Evolutionary conservation across 108 stramenopile species (phyloP).

Genomic region (Cylindrotheca closterium): DNA sequence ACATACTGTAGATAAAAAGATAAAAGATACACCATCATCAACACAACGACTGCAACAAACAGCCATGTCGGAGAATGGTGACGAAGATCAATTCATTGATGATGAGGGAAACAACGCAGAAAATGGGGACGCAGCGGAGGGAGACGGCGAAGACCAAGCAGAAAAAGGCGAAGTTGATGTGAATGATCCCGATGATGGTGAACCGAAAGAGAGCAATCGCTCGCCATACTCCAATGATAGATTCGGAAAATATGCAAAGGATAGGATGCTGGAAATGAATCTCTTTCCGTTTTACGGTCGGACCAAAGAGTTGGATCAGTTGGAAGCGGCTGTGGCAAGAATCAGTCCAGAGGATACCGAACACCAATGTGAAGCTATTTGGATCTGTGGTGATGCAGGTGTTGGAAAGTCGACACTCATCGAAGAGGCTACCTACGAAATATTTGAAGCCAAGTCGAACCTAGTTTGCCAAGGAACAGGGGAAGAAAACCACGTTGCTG

Average conservation of each 20-base stretch:
- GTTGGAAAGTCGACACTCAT: slow-evolving; percentile 23
- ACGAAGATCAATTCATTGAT: too few relatives aligned
- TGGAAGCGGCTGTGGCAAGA: slow-evolving; percentile 18
- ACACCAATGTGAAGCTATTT: slow-evolving; percentile 19
- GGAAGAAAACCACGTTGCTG: slow-evolving; percentile 4
- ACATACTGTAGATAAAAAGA: too few relatives aligned
- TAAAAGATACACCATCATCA: too few relatives aligned
- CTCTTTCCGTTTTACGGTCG: slow-evolving; percentile 19
- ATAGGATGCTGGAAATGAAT: slow-evolving; percentile 2
- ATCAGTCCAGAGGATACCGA: slow-evolving; percentile 18
- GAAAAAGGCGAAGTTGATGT: too few relatives aligned
- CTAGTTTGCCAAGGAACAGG: slow-evolving; percentile 5
- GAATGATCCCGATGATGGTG: too few relatives aligned
- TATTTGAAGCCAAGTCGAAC: background rate
- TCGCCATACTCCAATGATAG: background rate
- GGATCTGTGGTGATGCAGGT: slow-evolving; percentile 14
- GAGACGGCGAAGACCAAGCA: too few relatives aligned
- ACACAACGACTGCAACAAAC: too few relatives aligned
- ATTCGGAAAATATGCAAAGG: background rate
- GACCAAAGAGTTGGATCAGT: background rate
- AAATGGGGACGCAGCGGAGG: too few relatives aligned
- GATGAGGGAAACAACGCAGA: too few relatives aligned
- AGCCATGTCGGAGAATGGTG: too few relatives aligned
- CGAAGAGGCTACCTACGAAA: slow-evolving; percentile 6
- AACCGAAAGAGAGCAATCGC: background rate